Conservation (phyloP, 345 rosid genomes). For the Corymbia maculata region DNA sequence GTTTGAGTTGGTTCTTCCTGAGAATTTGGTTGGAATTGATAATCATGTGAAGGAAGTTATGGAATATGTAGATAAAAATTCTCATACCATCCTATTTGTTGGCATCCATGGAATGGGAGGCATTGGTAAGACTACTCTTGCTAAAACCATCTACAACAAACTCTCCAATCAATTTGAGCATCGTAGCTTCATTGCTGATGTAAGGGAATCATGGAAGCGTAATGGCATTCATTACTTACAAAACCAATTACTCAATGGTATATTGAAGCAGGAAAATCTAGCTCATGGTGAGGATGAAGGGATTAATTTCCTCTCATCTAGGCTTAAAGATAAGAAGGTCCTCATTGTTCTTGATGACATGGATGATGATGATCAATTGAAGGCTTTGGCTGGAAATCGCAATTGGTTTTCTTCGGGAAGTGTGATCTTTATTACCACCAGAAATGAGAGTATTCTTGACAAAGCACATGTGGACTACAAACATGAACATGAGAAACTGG, state of each 20-base stretch:
- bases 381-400: not conserved
- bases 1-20: not conserved
- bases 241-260: rapidly evolving
- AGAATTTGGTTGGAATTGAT: not conserved
- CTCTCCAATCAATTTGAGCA: not conserved
- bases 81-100: not conserved
- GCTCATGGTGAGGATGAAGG: not conserved
- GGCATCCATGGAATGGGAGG: not conserved
- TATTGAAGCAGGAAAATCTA: rapidly evolving
- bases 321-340: slow-evolving; percentile 1
- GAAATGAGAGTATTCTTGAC: not conserved
- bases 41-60: not conserved
- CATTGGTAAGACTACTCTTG: not conserved
- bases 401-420: not conserved
- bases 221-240: not conserved
- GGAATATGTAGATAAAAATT: rapidly evolving
- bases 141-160: not conserved
- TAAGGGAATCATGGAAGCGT: rapidly evolving
- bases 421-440: not conserved
- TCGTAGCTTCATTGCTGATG: not conserved
- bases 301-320: not conserved
- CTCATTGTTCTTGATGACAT: not conserved
- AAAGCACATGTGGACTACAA: not conserved
- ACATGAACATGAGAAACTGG: not conserved
- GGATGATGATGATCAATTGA: not conserved